These are phyloP conservation scores for Chlamydomonas schloesseri DNA, from an alignment of 139 green algal species.

Conservation along the genomic window DNA sequence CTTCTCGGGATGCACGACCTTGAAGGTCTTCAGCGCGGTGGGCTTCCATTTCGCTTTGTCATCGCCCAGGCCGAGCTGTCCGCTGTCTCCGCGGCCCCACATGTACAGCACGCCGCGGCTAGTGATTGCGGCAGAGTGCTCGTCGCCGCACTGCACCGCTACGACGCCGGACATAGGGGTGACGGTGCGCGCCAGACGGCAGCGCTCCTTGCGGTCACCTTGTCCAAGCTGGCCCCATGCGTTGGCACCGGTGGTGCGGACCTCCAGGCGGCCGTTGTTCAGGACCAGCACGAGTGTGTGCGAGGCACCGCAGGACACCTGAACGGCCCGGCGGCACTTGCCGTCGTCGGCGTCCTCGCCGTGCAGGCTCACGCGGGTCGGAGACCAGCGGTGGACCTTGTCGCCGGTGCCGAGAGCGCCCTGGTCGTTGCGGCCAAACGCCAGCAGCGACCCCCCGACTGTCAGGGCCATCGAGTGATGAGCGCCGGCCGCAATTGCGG, in stretches of 20 bases:
- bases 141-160: slow-evolving; percentile 74
- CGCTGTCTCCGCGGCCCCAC: slow-evolving; percentile 85
- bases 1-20: slow-evolving; percentile 79
- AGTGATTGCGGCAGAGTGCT: slow-evolving; percentile 76
- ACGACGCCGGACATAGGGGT: slow-evolving; percentile 53
- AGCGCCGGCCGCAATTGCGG: slow-evolving; percentile 77
- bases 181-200: slow-evolving; percentile 58
- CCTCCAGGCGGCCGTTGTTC: slow-evolving; percentile 58
- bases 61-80: slow-evolving; percentile 84
- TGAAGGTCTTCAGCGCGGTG: slow-evolving; percentile 59
- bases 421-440: slow-evolving; percentile 77
- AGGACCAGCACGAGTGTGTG: slow-evolving; percentile 75
- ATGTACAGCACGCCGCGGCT: slow-evolving; percentile 69
- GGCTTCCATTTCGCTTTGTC: slow-evolving; percentile 65
- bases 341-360: slow-evolving; percentile 38
- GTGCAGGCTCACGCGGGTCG: slow-evolving; percentile 37
- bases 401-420: slow-evolving; percentile 58
- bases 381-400: slow-evolving; percentile 40
- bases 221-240: slow-evolving; percentile 85
- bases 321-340: slow-evolving; percentile 65
- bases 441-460: slow-evolving; percentile 73
- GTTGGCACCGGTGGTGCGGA: slow-evolving; percentile 70
- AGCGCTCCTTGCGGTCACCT: slow-evolving; percentile 56
- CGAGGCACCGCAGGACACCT: slow-evolving; percentile 70
- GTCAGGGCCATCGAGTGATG: slow-evolving; percentile 84